These are phyloP conservation scores for Trametopsis cervina DNA, from an alignment of 768 basidiomycete genomes.

Conservation along the genomic window DNA sequence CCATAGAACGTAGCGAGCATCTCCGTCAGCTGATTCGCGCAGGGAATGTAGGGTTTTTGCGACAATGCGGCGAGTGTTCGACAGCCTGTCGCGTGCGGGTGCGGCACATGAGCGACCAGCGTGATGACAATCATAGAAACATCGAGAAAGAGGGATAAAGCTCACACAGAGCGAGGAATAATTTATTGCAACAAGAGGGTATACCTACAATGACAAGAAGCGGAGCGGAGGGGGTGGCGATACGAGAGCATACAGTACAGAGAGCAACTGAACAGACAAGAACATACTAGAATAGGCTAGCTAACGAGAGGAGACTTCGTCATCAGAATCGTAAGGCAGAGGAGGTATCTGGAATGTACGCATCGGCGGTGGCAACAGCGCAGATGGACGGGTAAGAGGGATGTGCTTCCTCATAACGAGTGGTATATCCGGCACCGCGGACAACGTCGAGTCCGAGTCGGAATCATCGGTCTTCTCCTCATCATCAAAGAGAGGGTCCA, in stretches of 20 bases:
- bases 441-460: neutral
- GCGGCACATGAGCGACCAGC: neutral
- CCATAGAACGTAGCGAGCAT: neutral
- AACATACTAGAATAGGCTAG: neutral
- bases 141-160: neutral
- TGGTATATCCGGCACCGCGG: neutral
- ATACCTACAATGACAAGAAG: neutral
- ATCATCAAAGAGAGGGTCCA: slow-evolving; percentile 28
- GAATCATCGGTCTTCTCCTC: slow-evolving; percentile 12
- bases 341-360: slow-evolving; percentile 16
- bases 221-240: too few species aligned
- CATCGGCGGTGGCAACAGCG: slow-evolving; percentile 9
- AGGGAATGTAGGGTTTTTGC: slow-evolving; percentile 1
- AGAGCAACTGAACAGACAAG: neutral
- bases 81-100: neutral
- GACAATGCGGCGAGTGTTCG: slow-evolving; percentile 3
- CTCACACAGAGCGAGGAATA: too few species aligned
- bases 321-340: slow-evolving; percentile 20
- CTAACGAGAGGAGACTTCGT: slow-evolving; percentile 21
- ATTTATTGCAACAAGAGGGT: neutral
- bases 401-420: neutral
- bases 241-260: too few species aligned
- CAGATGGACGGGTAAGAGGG: slow-evolving; percentile 9
- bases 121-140: neutral
- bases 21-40: slow-evolving; percentile 1